These are phyloP conservation scores for Blepharisma japonicum DNA, from an alignment of 73 alveolate genomes.

Conservation along the genomic window DNA sequence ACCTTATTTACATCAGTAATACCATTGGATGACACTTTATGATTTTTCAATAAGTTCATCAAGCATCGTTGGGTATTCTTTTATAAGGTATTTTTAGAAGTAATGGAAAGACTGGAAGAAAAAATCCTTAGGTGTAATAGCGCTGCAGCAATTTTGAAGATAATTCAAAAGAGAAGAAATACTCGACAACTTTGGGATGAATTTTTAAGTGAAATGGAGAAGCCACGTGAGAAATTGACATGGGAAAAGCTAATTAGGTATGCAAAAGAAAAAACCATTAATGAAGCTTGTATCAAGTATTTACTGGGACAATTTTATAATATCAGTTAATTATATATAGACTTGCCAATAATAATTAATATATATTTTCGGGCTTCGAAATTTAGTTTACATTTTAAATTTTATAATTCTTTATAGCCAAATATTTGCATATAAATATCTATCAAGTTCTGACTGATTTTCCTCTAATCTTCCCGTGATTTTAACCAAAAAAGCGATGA, in stretches of 20 bases:
- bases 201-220: not conserved
- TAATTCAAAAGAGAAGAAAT: not conserved
- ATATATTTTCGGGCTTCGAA: too few relatives aligned
- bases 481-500: too few relatives aligned
- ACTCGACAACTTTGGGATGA: not conserved
- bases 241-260: not conserved
- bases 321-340: too few relatives aligned
- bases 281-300: not conserved
- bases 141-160: not conserved
- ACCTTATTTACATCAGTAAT: constrained; percentile 4
- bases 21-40: not conserved
- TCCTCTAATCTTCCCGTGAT: too few relatives aligned
- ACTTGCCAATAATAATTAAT: too few relatives aligned
- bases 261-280: not conserved
- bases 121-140: not conserved
- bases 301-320: not conserved
- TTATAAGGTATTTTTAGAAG: constrained; percentile 1
- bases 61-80: not conserved
- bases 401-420: too few relatives aligned
- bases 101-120: not conserved
- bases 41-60: not conserved
- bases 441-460: too few relatives aligned
- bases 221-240: not conserved
- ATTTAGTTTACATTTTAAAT: too few relatives aligned
- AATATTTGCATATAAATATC: too few relatives aligned